Base-by-base conservation (phyloP, 495 filamentous ascomycete species). In the Aspergillus bridgeri region DNA sequence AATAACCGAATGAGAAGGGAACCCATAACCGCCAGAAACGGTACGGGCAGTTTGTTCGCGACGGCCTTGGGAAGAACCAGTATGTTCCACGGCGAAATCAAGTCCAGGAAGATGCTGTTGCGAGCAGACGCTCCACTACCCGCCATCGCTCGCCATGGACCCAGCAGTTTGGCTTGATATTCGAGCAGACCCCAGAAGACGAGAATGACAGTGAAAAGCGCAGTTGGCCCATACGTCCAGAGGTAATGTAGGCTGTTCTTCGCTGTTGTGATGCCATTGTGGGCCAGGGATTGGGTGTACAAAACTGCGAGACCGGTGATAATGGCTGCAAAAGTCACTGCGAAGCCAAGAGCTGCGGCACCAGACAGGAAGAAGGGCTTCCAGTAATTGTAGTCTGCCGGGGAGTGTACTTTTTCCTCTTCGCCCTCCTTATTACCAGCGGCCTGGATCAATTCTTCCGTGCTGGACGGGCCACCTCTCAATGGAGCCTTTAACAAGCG, bases 181-280 rank as follows among this genome's bases (percentile, higher is more conserved):
- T 45, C 42, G 19, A 45, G 17, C 42, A n/a, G 50, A 27, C 24
- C 24, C 50, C 50, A 52, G 9, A 33, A 29, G 38, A 27, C 13
- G 11, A 29, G 7, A 19, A 52, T 29, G 0, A 52, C 50, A 9
- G 50, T 52, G 6, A 52, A 29, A 1, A 52, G 9, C 19, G 50
- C 50, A n/a, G 50, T 52, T 33, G 50, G 50, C 23, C 50, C 50
- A 19, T 52, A 52, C 6, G 50, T 52, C 50, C 50, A 52, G 50
- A 38, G 24, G 19, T 52, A 52, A 52, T 52, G 50, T 9, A 38
- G 50, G 13, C 24, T 9, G 19, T 25, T 18, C 18, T 51, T 29
- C 1, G 49, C 33, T 38, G 49, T 38, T 38, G 29, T 25, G 27
- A 51, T 3, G 49, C 49, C 49, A 4, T 51, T n/a, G 13, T 51